Evolutionary conservation across 1,284 basidiomycete species (phyloP).

Genomic region (Trichosporon sp.): DNA sequence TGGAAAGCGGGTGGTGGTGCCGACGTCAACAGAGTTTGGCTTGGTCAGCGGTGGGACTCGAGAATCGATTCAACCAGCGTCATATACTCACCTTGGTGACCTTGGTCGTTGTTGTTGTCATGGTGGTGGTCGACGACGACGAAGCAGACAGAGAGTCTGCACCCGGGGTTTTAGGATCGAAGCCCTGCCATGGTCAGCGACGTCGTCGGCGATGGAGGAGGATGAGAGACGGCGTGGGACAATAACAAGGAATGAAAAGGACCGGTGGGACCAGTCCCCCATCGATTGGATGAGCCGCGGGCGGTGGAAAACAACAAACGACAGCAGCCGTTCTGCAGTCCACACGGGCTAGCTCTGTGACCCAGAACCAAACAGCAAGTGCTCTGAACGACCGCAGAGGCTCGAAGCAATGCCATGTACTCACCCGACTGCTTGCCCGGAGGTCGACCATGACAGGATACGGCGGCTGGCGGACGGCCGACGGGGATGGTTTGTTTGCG

Average conservation of each 20-base stretch:
- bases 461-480: conserved; percentile 1
- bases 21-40: conserved; percentile 17
- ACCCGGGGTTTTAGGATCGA: conserved; percentile 29
- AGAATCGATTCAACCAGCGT: background rate
- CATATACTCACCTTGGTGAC: conserved; percentile 11
- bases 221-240: conserved; percentile 17
- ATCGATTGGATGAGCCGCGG: conserved; percentile 19
- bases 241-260: conserved; percentile 12
- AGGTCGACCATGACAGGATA: conserved; percentile 28
- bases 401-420: conserved; percentile 11
- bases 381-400: background rate
- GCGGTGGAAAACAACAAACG: conserved; percentile 31
- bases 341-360: background rate
- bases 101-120: conserved; percentile 14
- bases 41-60: conserved; percentile 25
- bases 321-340: background rate
- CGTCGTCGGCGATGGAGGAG: background rate
- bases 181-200: conserved; percentile 13
- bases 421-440: conserved; percentile 27
- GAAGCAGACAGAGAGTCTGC: conserved; percentile 12
- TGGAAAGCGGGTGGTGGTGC: conserved; percentile 4
- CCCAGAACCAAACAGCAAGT: conserved; percentile 13
- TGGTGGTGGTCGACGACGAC: background rate
- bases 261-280: background rate
- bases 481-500: background rate